A percentile compares a stretch with the other conserved stretches of the same genome.
These are phyloP conservation scores for Cryptomeria japonica DNA, from an alignment of 75 land plant species.

Conservation along the genomic window DNA sequence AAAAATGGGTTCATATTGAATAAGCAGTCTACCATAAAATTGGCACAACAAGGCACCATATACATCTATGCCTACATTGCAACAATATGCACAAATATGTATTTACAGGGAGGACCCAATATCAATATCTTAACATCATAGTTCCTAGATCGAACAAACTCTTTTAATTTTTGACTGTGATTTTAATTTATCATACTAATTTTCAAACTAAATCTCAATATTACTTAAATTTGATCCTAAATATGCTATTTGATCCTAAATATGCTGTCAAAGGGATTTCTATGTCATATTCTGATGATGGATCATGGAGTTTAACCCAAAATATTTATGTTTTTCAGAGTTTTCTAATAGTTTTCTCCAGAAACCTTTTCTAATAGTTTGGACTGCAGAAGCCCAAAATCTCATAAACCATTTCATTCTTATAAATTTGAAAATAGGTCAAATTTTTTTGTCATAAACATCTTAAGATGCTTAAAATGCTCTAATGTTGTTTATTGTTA, in stretches of 20 bases:
- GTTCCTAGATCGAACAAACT: background rate
- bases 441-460: background rate
- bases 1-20: background rate
- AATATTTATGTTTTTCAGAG: background rate
- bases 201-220: background rate
- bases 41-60: background rate
- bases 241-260: too few species aligned
- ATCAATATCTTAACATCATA: background rate
- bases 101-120: background rate
- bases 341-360: too few species aligned
- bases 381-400: background rate
- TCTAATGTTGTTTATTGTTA: background rate
- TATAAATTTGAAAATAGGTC: background rate
- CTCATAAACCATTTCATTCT: background rate
- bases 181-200: background rate
- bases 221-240: background rate
- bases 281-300: background rate
- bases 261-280: too few species aligned
- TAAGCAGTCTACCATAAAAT: background rate
- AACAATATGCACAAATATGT: constrained; percentile 2
- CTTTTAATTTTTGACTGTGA: background rate
- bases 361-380: background rate
- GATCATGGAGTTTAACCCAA: background rate
- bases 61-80: background rate
- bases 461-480: background rate